A percentile compares a stretch with the other conserved stretches of the same genome.
phyloP scores from a whole-genome alignment of 2,329 filamentous ascomycete species.

The Albifimbria verrucaria region DNA sequence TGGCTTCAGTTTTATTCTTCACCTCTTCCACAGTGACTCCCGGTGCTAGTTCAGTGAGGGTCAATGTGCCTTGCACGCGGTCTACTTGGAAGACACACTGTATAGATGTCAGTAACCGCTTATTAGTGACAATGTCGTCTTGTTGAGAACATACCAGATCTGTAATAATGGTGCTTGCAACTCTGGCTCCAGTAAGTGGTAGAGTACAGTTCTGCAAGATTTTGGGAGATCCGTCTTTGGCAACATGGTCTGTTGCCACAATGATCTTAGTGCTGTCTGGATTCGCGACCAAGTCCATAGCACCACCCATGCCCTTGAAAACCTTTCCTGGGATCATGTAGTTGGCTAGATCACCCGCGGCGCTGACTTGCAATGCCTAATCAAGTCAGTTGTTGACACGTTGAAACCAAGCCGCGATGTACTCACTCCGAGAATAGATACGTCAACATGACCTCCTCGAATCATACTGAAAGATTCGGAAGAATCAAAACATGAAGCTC shows the following conservation, averaged over 20 bases:
- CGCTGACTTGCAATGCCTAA: constrained; percentile 71
- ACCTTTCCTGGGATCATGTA: constrained; percentile 90
- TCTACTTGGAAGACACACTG: constrained; percentile 70
- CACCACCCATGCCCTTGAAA: constrained; percentile 83
- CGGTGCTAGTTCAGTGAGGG: constrained; percentile 67
- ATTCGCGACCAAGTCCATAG: constrained; percentile 71
- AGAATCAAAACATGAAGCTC: constrained; percentile 74
- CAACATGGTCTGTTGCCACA: constrained; percentile 66
- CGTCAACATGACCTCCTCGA: constrained; percentile 76
- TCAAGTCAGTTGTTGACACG: constrained; percentile 6
- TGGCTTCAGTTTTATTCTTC: constrained; percentile 65
- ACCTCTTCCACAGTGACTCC: constrained; percentile 68
- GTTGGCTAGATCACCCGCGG: constrained; percentile 76
- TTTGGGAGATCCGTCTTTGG: constrained; percentile 66
- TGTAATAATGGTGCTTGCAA: constrained; percentile 71
- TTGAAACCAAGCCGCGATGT: neutral
- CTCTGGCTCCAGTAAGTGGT: constrained; percentile 62
- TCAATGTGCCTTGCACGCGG: constrained; percentile 57
- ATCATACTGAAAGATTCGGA: constrained; percentile 87
- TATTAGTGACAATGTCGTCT: neutral
- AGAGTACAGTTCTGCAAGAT: constrained; percentile 61
- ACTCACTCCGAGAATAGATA: constrained; percentile 71
- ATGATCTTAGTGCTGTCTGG: constrained; percentile 70
- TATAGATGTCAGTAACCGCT: constrained; percentile 6
- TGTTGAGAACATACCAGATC: constrained; percentile 57